phyloP scores from a whole-genome alignment of 2,329 filamentous ascomycete species.

The Penicillium sp. region DNA sequence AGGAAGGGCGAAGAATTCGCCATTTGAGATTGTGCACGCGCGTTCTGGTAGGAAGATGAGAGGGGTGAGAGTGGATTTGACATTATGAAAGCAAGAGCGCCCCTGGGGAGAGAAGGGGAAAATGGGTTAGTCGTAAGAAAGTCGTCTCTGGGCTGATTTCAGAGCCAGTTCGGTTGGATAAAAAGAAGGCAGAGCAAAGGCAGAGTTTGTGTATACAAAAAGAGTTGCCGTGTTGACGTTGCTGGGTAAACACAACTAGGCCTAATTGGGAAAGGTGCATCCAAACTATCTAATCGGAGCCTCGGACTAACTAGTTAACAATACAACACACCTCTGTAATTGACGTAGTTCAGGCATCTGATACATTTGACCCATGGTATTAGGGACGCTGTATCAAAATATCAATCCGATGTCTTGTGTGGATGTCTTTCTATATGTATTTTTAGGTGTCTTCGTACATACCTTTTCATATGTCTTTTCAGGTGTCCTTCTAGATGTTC shows the following conservation, averaged over 20 bases:
- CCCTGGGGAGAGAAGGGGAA: background rate
- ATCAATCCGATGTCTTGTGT: too few species aligned
- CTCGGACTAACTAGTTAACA: too few species aligned
- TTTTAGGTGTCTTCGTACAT: too few species aligned
- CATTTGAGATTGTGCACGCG: slow-evolving; percentile 32
- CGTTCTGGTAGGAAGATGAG: slow-evolving; percentile 43
- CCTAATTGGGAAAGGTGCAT: slow-evolving; percentile 8
- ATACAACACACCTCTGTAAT: background rate
- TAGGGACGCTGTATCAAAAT: background rate
- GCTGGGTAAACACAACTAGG: slow-evolving; percentile 23
- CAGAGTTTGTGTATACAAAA: slow-evolving; percentile 10
- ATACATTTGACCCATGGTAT: background rate
- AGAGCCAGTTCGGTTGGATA: background rate
- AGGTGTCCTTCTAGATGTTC: too few species aligned
- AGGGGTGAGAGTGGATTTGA: slow-evolving; percentile 43
- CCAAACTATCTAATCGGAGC: slow-evolving; percentile 1
- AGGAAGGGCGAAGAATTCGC: slow-evolving; percentile 24
- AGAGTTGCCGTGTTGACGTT: slow-evolving; percentile 15
- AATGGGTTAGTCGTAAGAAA: background rate
- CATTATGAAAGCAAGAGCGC: slow-evolving; percentile 27
- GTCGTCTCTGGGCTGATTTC: slow-evolving; percentile 1
- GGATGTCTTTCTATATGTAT: too few species aligned
- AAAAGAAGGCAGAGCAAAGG: background rate
- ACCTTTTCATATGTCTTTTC: too few species aligned
- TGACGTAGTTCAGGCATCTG: background rate